Percentiles rank a stretch among this genome's conserved stretches.
Conservation (phyloP, 2,329 filamentous ascomycete species). For the Ophiosphaerella narmari region DNA sequence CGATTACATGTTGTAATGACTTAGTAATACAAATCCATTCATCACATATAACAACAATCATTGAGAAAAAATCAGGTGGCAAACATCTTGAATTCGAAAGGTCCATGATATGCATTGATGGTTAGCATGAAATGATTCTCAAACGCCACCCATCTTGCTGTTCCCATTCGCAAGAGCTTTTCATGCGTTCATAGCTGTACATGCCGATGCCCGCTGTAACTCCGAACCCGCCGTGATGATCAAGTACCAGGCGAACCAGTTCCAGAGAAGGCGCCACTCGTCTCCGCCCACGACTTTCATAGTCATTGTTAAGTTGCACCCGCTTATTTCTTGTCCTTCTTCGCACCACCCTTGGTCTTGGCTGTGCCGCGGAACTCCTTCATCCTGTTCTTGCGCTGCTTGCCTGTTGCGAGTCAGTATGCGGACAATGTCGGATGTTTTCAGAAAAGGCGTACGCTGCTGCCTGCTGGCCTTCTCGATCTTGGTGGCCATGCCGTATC, state of each 20-base stretch:
- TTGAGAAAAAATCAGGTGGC: slow-evolving; percentile 2
- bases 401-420: slow-evolving; percentile 69
- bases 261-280: slow-evolving; percentile 40
- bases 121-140: slow-evolving; percentile 45
- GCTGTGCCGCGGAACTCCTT: slow-evolving; percentile 98
- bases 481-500: slow-evolving; percentile 91
- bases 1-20: no score
- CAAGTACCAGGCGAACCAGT: slow-evolving; percentile 37
- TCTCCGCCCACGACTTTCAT: slow-evolving; percentile 37
- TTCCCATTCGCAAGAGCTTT: slow-evolving; percentile 45
- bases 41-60: background rate
- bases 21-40: background rate
- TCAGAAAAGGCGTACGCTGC: slow-evolving; percentile 77
- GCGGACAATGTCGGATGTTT: no score
- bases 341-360: slow-evolving; percentile 94
- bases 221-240: slow-evolving; percentile 38
- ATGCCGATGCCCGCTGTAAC: slow-evolving; percentile 45
- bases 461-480: slow-evolving; percentile 97
- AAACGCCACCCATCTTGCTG: slow-evolving; percentile 48
- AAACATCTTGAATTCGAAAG: slow-evolving; percentile 30
- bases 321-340: slow-evolving; percentile 77
- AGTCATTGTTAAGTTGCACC: slow-evolving; percentile 33
- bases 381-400: slow-evolving; percentile 99
- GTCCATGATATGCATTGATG: slow-evolving; percentile 49
- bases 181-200: slow-evolving; percentile 47